phyloP scores from a whole-genome alignment of 148 eudicot genomes.

The Diospyros kaki region DNA sequence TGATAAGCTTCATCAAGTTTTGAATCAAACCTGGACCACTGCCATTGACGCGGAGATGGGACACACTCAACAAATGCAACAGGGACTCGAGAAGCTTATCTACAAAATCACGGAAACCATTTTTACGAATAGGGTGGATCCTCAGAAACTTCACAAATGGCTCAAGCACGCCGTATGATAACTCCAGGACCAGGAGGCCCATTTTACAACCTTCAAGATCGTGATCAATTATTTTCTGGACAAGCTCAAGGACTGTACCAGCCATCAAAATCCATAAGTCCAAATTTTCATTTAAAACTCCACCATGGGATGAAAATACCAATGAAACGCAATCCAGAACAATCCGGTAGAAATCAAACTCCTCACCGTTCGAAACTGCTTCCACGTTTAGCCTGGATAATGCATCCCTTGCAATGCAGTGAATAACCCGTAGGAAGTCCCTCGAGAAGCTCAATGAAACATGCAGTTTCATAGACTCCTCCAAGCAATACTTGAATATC shows the following conservation, averaged over 20 bases:
- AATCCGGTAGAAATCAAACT: conserved; percentile 32
- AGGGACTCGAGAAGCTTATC: conserved; percentile 77
- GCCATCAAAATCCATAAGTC: conserved; percentile 64
- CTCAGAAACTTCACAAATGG: conserved; percentile 75
- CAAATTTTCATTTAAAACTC: conserved; percentile 60
- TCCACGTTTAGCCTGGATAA: conserved; percentile 26
- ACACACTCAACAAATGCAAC: conserved; percentile 44
- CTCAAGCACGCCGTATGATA: conserved; percentile 64
- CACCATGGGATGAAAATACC: conserved; percentile 59
- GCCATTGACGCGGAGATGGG: conserved; percentile 29
- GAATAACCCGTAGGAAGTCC: conserved; percentile 67
- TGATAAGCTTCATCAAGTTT: conserved; percentile 37
- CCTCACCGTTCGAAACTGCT: conserved; percentile 20
- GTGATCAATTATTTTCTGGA: conserved; percentile 29
- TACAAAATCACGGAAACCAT: conserved; percentile 72
- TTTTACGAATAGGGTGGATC: conserved; percentile 69
- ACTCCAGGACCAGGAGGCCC: conserved; percentile 35
- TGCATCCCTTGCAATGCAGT: conserved; percentile 43
- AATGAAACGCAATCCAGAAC: conserved; percentile 49
- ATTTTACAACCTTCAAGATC: conserved; percentile 34
- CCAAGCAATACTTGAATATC: conserved; percentile 70
- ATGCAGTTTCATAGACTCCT: conserved; percentile 45
- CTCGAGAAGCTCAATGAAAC: conserved; percentile 48
- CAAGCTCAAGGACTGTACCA: conserved; percentile 50
- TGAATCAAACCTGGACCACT: conserved; percentile 19